Percentiles rank a stretch among this genome's conserved stretches.
Evolutionary conservation across 257 asterid species (phyloP).

Genomic region (Solanum pimpinellifolium): DNA sequence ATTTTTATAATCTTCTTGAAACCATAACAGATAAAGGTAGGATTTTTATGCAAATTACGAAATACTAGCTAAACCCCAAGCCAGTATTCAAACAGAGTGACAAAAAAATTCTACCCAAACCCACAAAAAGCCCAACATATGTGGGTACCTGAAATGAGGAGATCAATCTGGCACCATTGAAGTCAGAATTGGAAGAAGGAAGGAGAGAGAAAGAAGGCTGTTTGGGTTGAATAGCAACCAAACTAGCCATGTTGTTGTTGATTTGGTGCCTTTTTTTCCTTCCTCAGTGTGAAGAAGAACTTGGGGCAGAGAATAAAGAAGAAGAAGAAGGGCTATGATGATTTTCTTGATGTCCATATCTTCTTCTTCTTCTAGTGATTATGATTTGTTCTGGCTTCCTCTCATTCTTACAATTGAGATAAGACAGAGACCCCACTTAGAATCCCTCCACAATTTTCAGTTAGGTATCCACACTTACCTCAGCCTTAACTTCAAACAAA

Average conservation of each 20-base stretch:
- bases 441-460: conserved; percentile 20
- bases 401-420: conserved; percentile 64
- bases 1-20: background rate
- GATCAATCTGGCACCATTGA: conserved; percentile 57
- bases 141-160: conserved; percentile 56
- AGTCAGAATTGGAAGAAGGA: conserved; percentile 68
- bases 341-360: background rate
- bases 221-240: conserved; percentile 65
- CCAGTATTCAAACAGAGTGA: background rate
- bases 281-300: background rate
- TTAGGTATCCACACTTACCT: conserved; percentile 30
- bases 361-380: conserved; percentile 4
- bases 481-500: background rate
- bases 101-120: background rate
- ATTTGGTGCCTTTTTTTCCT: background rate
- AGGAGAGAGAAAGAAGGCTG: conserved; percentile 52
- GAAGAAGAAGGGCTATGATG: conserved; percentile 18
- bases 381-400: conserved; percentile 1
- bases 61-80: background rate
- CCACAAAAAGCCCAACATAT: background rate
- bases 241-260: conserved; percentile 37
- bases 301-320: background rate
- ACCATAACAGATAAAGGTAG: background rate
- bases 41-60: background rate
- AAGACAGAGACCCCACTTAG: conserved; percentile 47